Base-by-base conservation (phyloP, 176 grass and related monocot species). In the Rhynchospora tenuis region DNA sequence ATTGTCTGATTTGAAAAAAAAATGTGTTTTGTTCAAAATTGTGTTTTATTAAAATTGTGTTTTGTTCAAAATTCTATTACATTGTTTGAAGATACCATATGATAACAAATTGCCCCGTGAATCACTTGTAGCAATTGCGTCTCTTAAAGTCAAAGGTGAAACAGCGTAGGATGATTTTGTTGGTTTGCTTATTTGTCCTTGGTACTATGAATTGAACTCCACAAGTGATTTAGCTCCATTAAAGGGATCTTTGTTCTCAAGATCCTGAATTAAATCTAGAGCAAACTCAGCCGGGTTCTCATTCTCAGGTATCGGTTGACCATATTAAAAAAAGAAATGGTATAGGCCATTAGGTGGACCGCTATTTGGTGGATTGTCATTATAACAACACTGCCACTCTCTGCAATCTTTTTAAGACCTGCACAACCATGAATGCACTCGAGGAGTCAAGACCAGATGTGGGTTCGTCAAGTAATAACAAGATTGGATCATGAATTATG, bases 231-330 rank as follows among this genome's bases (percentile, higher is more conserved):
- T 68, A 23, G 92, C 73, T 16, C 92, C 90, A 4, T 85, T 73
- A 15, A 73, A 20, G 50, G 50, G 60, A 44, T 46, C 54, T n/a
- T 84, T 22, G 8, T 19, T 42, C 90, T 98, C 95, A 54, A 84
- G 66, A 84, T 95, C 90, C 3, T 86, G 88, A 78, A 98, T 93
- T 70, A 91, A 87, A 81, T 98, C 92, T 75, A 98, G 87, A 33
- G 92, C 89, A 89, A 94, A 94, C 88, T 98, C 92, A 0, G 89
- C 88, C 0, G 92, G 95, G 84, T 98, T 98, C 90, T 93, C 95
- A 87, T 94, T 89, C 66, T 90, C 90, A 0, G 89, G 92, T 83
- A 98, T 90, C 9, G 90, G 86, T 24, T 59, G 52, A 6, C 91
- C 92, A 62, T 93, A 98, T 42, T 90, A 82, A 0, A 84, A 13